Evolutionary conservation across 768 basidiomycete genomes (phyloP).

Genomic region (Steccherinum ochraceum): DNA sequence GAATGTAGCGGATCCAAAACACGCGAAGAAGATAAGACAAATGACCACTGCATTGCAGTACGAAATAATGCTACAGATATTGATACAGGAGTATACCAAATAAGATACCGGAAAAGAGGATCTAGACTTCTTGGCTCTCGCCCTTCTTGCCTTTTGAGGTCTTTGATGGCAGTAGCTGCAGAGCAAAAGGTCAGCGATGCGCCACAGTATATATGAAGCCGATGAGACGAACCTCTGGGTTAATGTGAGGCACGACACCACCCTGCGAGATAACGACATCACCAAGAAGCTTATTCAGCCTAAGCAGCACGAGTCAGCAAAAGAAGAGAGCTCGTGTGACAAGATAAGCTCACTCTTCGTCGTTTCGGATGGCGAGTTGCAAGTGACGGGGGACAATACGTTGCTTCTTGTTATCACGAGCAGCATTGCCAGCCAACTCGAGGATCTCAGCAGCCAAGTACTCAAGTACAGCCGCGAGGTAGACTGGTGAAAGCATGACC

Average conservation of each 20-base stretch:
- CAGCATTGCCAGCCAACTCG: conserved; percentile 87
- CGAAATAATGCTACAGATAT: no score
- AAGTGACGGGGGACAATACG: conserved; percentile 95
- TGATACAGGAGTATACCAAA: no score
- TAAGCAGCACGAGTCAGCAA: no score
- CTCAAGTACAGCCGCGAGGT: conserved; percentile 89
- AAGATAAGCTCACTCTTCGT: conserved; percentile 62
- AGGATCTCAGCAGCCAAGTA: conserved; percentile 92
- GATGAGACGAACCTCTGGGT: conserved; percentile 38
- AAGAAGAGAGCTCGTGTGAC: no score
- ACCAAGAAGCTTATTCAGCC: conserved; percentile 65
- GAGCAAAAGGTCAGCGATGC: neutral
- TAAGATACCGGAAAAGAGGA: no score
- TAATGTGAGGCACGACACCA: conserved; percentile 86
- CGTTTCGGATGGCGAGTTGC: conserved; percentile 91
- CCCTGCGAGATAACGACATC: conserved; percentile 92
- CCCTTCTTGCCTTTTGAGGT: conserved; percentile 45
- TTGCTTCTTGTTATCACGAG: conserved; percentile 89
- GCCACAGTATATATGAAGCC: neutral
- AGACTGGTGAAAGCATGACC: conserved; percentile 41
- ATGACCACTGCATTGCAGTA: no score
- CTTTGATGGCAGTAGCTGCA: conserved; percentile 39
- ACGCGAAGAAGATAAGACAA: neutral
- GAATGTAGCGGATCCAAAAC: neutral
- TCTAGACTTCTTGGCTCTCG: conserved; percentile 39